phyloP scores from a whole-genome alignment of 768 basidiomycete species.

The Psilocybe cyanescens region DNA sequence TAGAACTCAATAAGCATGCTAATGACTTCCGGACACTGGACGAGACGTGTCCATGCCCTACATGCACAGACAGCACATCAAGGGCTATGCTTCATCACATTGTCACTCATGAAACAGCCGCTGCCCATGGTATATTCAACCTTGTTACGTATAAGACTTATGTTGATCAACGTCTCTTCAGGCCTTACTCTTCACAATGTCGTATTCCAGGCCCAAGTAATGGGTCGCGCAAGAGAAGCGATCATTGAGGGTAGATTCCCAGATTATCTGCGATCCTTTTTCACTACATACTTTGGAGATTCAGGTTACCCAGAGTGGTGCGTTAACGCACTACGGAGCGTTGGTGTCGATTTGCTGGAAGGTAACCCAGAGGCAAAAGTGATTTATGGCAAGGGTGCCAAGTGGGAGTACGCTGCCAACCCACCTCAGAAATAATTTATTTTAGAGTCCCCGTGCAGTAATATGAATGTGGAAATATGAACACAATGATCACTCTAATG shows the following conservation, averaged over 20 bases:
- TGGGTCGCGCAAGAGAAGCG: conserved; percentile 84
- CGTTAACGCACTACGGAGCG: conserved; percentile 79
- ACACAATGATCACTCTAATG: conserved; percentile 7
- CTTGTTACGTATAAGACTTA: not conserved
- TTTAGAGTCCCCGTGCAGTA: not conserved
- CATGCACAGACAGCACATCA: conserved; percentile 68
- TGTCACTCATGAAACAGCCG: conserved; percentile 79
- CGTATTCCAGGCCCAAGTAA: conserved; percentile 83
- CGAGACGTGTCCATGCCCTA: conserved; percentile 82
- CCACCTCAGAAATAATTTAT: not conserved
- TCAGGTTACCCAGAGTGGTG: conserved; percentile 89
- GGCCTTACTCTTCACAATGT: conserved; percentile 85
- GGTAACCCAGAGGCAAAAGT: conserved; percentile 49
- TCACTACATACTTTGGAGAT: conserved; percentile 75
- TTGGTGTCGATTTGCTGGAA: conserved; percentile 82
- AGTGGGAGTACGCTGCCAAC: conserved; percentile 75
- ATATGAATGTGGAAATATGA: conserved; percentile 5
- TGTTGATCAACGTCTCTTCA: conserved; percentile 30
- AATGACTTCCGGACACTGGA: conserved; percentile 77
- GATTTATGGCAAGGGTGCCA: conserved; percentile 65
- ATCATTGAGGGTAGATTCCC: conserved; percentile 82
- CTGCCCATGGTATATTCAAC: conserved; percentile 72
- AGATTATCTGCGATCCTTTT: conserved; percentile 75
- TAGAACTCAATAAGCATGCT: conserved; percentile 73
- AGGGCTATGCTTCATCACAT: conserved; percentile 79